These are phyloP conservation scores for Blastocystis sp. DNA, from an alignment of 352 stramenopile species.

Conservation along the genomic window DNA sequence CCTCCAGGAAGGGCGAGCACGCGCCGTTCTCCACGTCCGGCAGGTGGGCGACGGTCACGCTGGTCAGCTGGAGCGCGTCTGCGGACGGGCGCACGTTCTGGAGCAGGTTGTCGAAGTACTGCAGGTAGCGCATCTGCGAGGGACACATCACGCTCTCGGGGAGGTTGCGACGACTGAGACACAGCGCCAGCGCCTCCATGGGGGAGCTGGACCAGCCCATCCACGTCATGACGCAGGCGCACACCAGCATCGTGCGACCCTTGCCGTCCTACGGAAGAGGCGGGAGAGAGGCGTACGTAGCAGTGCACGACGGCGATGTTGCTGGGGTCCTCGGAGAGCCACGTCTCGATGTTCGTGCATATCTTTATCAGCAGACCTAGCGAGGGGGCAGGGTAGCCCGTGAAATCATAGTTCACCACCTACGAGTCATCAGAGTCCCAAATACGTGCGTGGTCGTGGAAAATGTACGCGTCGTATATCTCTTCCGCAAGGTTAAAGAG, in stretches of 20 bases:
- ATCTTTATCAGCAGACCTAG: slow-evolving; percentile 34
- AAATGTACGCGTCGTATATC: slow-evolving; percentile 31
- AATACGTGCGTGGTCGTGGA: background rate
- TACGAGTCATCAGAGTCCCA: background rate
- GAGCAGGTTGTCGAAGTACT: slow-evolving; percentile 53
- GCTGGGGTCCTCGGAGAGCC: background rate
- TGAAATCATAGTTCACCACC: slow-evolving; percentile 43
- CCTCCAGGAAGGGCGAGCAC: slow-evolving; percentile 15
- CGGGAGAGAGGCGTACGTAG: background rate
- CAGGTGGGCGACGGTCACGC: background rate
- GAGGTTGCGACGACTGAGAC: background rate
- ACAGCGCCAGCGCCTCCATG: slow-evolving; percentile 28
- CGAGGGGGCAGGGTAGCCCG: background rate
- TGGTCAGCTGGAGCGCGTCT: slow-evolving; percentile 2
- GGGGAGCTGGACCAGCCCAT: slow-evolving; percentile 38
- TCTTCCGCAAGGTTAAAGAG: slow-evolving; percentile 55
- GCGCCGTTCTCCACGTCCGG: background rate
- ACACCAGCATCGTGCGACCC: slow-evolving; percentile 50
- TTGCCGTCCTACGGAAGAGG: slow-evolving; percentile 20
- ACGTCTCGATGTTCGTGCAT: slow-evolving; percentile 28
- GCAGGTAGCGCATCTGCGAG: slow-evolving; percentile 32
- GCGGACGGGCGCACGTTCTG: background rate
- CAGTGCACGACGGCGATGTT: slow-evolving; percentile 50
- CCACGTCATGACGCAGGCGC: slow-evolving; percentile 50
- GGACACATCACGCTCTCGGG: slow-evolving; percentile 5